A percentile compares a stretch with the other conserved stretches of the same genome.
Conservation (phyloP, 495 filamentous ascomycete genomes). For the Podospora tetraspora region DNA sequence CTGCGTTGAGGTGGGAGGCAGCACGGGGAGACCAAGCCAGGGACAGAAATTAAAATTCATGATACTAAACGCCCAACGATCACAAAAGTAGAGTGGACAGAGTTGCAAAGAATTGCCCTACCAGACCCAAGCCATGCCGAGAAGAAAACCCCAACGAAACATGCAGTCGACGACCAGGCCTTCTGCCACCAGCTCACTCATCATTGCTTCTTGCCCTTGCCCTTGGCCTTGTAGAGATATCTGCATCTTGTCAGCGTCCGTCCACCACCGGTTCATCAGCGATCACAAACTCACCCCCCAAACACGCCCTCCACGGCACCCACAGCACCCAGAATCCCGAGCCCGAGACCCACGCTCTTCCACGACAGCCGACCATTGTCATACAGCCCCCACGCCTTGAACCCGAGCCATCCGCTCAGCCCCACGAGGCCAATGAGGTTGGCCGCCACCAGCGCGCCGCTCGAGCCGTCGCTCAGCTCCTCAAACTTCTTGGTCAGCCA, state of each 20-base stretch:
- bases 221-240: constrained; percentile 38
- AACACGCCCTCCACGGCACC: constrained; percentile 39
- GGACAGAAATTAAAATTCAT: neutral
- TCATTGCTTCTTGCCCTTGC: constrained; percentile 35
- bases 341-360: constrained; percentile 62
- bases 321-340: constrained; percentile 42
- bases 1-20: no score
- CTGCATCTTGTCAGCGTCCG: constrained; percentile 13
- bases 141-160: neutral
- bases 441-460: constrained; percentile 31
- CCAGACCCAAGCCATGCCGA: neutral
- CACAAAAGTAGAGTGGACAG: neutral
- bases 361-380: constrained; percentile 62
- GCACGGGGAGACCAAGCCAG: neutral
- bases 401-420: constrained; percentile 43
- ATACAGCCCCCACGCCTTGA: constrained; percentile 48
- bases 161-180: neutral
- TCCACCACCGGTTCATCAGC: neutral
- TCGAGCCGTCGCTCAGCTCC: constrained; percentile 23
- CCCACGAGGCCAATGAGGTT: constrained; percentile 43
- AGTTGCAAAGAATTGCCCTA: neutral
- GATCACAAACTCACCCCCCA: constrained; percentile 29
- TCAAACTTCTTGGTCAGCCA: constrained; percentile 35
- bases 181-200: neutral
- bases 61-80: neutral